Evolutionary conservation across 2,329 filamentous ascomycete genomes (phyloP).

Genomic region (Lasiodiplodia sp.): DNA sequence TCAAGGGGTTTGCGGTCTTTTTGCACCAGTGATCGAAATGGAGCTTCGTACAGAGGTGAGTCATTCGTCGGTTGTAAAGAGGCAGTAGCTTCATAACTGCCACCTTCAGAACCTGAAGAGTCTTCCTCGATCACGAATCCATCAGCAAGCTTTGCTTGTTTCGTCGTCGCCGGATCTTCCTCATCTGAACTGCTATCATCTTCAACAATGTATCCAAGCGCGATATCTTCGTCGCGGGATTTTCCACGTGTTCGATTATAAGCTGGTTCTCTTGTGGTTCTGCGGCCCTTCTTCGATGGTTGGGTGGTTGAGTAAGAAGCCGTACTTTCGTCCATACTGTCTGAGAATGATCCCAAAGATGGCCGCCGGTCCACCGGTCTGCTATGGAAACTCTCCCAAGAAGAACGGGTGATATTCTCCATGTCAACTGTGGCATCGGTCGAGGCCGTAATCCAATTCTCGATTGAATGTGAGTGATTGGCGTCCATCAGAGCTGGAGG

Average conservation of each 20-base stretch:
- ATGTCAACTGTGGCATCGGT: background rate
- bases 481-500: background rate
- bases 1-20: background rate
- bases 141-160: background rate
- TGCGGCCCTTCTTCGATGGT: background rate
- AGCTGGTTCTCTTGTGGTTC: background rate
- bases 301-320: background rate
- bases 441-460: background rate
- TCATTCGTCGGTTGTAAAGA: background rate
- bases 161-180: background rate
- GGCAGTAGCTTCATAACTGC: background rate
- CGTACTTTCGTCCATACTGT: background rate
- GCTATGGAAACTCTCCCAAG: background rate
- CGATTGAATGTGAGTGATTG: background rate
- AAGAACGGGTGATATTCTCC: background rate
- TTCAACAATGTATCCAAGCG: background rate
- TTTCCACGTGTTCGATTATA: background rate
- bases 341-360: background rate
- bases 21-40: background rate
- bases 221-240: background rate
- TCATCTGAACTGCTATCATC: background rate
- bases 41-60: background rate
- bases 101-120: background rate
- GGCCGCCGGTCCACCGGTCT: background rate
- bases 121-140: background rate